Conservation (phyloP, 805 yeast genomes). For the Saturnispora kantuleensis region DNA sequence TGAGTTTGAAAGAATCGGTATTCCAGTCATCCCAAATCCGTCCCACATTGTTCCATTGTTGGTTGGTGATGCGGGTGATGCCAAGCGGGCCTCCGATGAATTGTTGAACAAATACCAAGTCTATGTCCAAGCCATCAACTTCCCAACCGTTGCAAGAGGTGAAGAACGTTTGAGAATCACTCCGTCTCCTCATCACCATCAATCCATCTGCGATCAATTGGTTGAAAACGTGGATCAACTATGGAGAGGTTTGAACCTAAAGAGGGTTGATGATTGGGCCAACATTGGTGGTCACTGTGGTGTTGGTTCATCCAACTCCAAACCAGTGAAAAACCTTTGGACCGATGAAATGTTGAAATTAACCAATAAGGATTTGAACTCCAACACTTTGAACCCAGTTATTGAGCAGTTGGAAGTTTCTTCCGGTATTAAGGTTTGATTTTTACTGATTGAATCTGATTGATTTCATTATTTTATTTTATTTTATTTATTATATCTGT, state of each 20-base stretch:
- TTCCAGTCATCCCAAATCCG: conserved; percentile 96
- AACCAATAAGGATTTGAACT: conserved; percentile 52
- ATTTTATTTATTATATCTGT: not conserved
- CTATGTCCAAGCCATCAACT: conserved; percentile 96
- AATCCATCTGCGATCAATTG: conserved; percentile 64
- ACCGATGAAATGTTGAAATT: conserved; percentile 66
- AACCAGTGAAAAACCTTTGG: conserved; percentile 65
- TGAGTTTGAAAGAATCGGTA: conserved; percentile 56
- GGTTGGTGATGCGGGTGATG: conserved; percentile 89
- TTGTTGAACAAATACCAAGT: conserved; percentile 75
- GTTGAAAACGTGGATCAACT: conserved; percentile 73
- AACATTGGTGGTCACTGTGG: conserved; percentile 82
- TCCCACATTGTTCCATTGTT: conserved; percentile 94
- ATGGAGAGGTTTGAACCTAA: conserved; percentile 63
- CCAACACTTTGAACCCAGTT: conserved; percentile 56
- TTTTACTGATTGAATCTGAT: conserved; percentile 6
- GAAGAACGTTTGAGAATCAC: conserved; percentile 94
- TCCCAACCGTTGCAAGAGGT: conserved; percentile 95
- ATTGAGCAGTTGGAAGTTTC: conserved; percentile 58
- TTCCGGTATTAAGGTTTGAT: conserved; percentile 42
- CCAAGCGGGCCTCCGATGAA: conserved; percentile 84
- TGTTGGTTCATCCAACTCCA: conserved; percentile 50
- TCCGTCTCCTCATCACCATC: conserved; percentile 96
- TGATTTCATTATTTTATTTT: not conserved
- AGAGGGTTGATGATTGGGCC: conserved; percentile 72